Base-by-base conservation (phyloP, 2,329 filamentous ascomycete species). In the Colletotrichum sp. region DNA sequence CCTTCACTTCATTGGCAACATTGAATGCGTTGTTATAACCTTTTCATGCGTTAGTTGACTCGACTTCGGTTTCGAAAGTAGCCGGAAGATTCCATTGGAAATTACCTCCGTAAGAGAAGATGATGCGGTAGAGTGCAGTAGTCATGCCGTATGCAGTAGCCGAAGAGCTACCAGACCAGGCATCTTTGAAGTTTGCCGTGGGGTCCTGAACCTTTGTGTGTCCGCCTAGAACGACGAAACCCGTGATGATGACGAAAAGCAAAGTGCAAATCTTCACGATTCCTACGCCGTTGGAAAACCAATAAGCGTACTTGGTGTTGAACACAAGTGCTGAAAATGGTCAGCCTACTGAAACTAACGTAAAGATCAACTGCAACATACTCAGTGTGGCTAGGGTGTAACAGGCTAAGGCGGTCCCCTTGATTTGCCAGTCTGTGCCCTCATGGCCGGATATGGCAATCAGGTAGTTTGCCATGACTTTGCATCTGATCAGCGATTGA, bases 381-480 rank as follows among this genome's bases (percentile, higher is more conserved):
- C 71, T 67, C 29, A 75, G 29, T 5, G 72, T 75, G 7, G 92
- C 91, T 0, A 92, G 79, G 0, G 90, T 92, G 78, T 93, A 94
- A 1, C 88, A 90, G 2, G 90, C 92, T 29, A 94, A 83, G 0
- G 93, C 93, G 3, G 94, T 89, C 2, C 92, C 93, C 80, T 94
- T 94, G 64, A 90, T 81, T 79, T 94, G 86, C 93, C 93, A 95
- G n/a, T 86, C 83, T 0, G 89, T 89, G 0, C 91, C 89, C 0
- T 82, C 82, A 0, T 85, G 81, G 0, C 87, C 89, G 1, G 85
- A 88, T 52, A 92, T 91, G 11, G 88, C 87, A 82, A 90, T 94
- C 0, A 94, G 81, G 78, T 95, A 95, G 52, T 89, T 85, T 0
- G 93, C 90, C 61, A 94, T 82, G 0, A 94, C 92, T 61, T 90